These are phyloP conservation scores for Wickerhamomyces alni DNA, from an alignment of 805 yeast species.

Conservation along the genomic window DNA sequence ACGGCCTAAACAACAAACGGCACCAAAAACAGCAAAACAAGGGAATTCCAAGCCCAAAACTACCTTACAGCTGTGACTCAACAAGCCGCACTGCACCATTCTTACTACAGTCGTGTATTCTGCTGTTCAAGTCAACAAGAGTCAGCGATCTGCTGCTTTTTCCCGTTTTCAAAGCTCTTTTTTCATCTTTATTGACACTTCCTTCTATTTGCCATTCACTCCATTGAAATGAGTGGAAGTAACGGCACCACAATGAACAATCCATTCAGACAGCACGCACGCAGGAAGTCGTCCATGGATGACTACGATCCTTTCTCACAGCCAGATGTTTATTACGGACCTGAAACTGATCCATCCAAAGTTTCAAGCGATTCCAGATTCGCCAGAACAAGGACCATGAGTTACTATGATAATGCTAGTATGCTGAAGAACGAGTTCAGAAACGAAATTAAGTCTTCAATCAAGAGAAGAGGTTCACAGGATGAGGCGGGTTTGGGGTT, in stretches of 20 bases:
- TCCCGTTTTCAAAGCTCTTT: no score
- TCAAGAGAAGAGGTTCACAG: conserved; percentile 47
- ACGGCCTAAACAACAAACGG: no score
- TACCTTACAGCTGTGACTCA: no score
- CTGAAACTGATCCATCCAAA: conserved; percentile 48
- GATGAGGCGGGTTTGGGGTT: conserved; percentile 36
- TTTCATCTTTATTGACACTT: no score
- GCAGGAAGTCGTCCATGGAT: conserved; percentile 22
- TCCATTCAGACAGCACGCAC: conserved; percentile 5
- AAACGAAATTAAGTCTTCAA: conserved; percentile 18
- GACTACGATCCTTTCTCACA: conserved; percentile 50
- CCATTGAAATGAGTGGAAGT: conserved; percentile 3
- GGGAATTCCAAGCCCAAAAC: no score
- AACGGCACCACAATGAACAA: conserved; percentile 6
- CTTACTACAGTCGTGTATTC: no score
- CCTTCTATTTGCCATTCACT: conserved; percentile 1
- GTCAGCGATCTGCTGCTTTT: no score
- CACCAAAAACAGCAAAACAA: no score
- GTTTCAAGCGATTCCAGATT: conserved; percentile 33
- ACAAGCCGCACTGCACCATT: no score
- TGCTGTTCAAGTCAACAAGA: no score
- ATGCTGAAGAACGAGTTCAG: conserved; percentile 13
- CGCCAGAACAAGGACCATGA: conserved; percentile 54
- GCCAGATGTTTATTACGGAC: conserved; percentile 70
- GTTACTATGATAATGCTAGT: conserved; percentile 31